phyloP scores from a whole-genome alignment of 352 stramenopile species.

The Phytophthora melonis region DNA sequence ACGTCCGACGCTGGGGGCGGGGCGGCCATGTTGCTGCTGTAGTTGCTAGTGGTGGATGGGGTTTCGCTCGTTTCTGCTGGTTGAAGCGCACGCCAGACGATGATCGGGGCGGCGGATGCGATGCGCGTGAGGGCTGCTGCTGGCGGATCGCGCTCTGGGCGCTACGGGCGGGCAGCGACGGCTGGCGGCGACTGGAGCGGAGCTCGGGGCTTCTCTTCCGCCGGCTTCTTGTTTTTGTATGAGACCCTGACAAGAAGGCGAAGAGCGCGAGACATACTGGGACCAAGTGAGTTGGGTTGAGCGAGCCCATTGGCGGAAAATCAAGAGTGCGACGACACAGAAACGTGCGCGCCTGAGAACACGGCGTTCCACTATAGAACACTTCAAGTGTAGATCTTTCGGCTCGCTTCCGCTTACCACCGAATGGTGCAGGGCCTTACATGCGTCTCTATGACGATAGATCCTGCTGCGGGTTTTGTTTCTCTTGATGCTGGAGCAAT shows the following conservation, averaged over 20 bases:
- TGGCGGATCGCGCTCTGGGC: constrained; percentile 25
- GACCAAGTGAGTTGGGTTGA: not conserved
- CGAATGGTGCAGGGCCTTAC: too few relatives aligned
- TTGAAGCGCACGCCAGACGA: constrained; percentile 26
- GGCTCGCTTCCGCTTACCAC: not conserved
- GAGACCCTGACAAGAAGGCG: not conserved
- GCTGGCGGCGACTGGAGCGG: constrained; percentile 21
- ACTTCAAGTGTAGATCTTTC: constrained; percentile 1
- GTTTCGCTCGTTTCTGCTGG: constrained; percentile 19
- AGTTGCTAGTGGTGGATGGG: not conserved
- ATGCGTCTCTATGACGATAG: too few relatives aligned
- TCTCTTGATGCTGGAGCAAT: too few relatives aligned
- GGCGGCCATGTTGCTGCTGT: constrained; percentile 14
- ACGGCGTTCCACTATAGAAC: not conserved
- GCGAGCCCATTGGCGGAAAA: not conserved
- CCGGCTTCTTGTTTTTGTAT: constrained; percentile 28
- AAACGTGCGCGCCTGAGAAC: not conserved
- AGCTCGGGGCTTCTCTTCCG: constrained; percentile 26
- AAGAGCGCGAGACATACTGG: not conserved
- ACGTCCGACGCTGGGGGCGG: not conserved
- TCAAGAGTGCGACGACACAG: not conserved
- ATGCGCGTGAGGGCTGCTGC: constrained; percentile 14
- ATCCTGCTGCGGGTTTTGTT: too few relatives aligned
- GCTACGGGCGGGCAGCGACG: constrained; percentile 4
- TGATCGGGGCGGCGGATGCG: constrained; percentile 8